A percentile compares a stretch with the other conserved stretches of the same genome.
Evolutionary conservation across 2,329 filamentous ascomycete species (phyloP).

Genomic region (Exserohilum rostratum): DNA sequence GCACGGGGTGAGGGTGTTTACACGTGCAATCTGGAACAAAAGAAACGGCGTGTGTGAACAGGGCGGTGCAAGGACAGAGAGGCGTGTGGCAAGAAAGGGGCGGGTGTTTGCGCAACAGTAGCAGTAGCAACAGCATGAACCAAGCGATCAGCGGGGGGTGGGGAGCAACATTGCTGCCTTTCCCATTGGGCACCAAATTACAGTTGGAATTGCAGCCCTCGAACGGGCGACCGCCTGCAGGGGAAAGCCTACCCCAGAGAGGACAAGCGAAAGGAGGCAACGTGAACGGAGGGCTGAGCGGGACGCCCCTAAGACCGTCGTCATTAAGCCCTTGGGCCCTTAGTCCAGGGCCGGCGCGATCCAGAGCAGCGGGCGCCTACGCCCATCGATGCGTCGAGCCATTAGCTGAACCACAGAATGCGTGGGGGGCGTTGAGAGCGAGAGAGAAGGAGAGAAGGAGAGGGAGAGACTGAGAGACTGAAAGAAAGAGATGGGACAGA

Average conservation of each 20-base stretch:
- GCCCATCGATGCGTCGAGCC: not conserved
- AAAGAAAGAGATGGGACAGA: too few relatives aligned
- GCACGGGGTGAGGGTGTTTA: not conserved
- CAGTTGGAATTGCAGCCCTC: not conserved
- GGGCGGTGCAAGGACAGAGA: too few relatives aligned
- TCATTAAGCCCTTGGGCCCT: not conserved
- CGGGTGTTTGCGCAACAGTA: not conserved
- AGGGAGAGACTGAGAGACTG: too few relatives aligned
- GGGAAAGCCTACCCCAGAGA: conserved; percentile 18
- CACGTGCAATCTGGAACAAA: too few relatives aligned
- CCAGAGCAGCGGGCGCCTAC: conserved; percentile 21
- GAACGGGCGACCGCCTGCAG: not conserved
- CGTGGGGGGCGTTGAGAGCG: conserved; percentile 1
- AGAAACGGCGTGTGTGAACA: too few relatives aligned
- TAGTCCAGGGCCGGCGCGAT: conserved; percentile 7
- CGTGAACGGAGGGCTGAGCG: conserved; percentile 13
- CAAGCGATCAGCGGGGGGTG: not conserved
- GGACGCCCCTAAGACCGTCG: not conserved
- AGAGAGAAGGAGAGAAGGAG: too few relatives aligned
- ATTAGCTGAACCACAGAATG: conserved; percentile 16
- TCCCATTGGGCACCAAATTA: conserved; percentile 19
- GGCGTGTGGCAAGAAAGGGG: not conserved
- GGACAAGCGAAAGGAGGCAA: conserved; percentile 14
- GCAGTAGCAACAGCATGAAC: not conserved
- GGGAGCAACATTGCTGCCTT: not conserved